Conservation (phyloP, 23 red algal genomes). For the Cyanidium caldarium region DNA sequence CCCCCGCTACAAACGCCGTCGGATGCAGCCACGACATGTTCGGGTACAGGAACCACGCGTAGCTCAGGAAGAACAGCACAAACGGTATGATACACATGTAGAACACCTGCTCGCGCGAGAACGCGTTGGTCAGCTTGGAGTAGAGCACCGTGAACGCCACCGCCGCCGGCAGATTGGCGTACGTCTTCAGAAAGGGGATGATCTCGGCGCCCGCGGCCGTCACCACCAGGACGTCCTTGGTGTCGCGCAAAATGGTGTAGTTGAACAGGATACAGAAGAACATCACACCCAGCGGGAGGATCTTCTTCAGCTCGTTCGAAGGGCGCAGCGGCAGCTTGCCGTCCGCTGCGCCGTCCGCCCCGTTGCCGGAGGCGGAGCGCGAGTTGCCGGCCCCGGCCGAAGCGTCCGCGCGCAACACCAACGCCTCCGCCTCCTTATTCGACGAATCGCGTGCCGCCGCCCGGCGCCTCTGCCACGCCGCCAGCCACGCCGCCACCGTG, state of each 20-base stretch:
- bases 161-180: conserved; percentile 87
- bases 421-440: background rate
- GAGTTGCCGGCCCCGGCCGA: background rate
- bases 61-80: conserved; percentile 72
- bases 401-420: background rate
- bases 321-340: conserved; percentile 23
- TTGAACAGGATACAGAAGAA: conserved; percentile 99
- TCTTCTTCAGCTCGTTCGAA: conserved; percentile 66
- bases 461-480: background rate
- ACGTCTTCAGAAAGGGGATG: conserved; percentile 97
- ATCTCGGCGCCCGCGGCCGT: conserved; percentile 92
- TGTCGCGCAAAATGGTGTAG: conserved; percentile 97
- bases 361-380: background rate
- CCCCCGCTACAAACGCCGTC: conserved; percentile 24
- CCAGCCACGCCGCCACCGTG: background rate
- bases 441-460: background rate
- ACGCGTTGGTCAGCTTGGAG: conserved; percentile 67
- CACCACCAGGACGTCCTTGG: conserved; percentile 97
- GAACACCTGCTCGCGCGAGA: conserved; percentile 70
- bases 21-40: conserved; percentile 61
- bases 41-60: conserved; percentile 78
- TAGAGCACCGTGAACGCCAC: conserved; percentile 83
- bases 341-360: background rate
- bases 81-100: conserved; percentile 93
- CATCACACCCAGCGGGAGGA: conserved; percentile 81